Base-by-base conservation (phyloP, 2,329 filamentous ascomycete species). In the Amauroascus verrucosus region DNA sequence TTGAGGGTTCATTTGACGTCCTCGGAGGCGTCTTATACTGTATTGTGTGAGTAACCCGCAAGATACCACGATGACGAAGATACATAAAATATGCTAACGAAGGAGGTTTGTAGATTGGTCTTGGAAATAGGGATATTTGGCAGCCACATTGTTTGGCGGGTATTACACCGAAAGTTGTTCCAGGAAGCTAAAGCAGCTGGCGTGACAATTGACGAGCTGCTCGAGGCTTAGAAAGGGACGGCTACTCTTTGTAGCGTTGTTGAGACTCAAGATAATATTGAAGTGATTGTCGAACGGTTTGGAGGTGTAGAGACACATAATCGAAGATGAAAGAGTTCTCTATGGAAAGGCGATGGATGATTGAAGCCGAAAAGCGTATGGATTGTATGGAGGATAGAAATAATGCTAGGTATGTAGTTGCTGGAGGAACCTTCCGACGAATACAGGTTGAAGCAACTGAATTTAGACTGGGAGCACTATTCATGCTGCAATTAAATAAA, bases 11-110 rank as follows among this genome's bases (percentile, higher is more conserved):
- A 1, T 83, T 84, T 59, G 82, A 84, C 61, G 67, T 80, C 3
- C 67, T 84, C 0, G 82, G 80, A 2, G 79, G 80, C 0, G 71
- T 79, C 1, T 64, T 82, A 55, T 84, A 84, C 61, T 78, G 82
- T 48, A 65, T 80, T 6, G 80, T 78, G 78, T 81, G 69, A 67
- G 76, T 65, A 16, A 43, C 16, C 33, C 26, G 8, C 6, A n/a
- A n/a, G n/a, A 30, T 18, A 20, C 5, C 2, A 6, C 8, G 20
- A 26, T 35, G 8, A 32, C 22, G 2, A 3, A 20, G 18, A 11
- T 16, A n/a, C 33, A 14, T 28, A 33, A 9, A 35, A 26, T 14
- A 33, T 40, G 35, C 40, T 51, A 28, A 51, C 30, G 14, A 9
- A 18, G 7, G 18, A 8, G 16, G 7, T 44, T 26, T 35, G 16